These are phyloP conservation scores for Geotrichum phurueaensis DNA, from an alignment of 1,139 yeast genomes.

Conservation along the genomic window DNA sequence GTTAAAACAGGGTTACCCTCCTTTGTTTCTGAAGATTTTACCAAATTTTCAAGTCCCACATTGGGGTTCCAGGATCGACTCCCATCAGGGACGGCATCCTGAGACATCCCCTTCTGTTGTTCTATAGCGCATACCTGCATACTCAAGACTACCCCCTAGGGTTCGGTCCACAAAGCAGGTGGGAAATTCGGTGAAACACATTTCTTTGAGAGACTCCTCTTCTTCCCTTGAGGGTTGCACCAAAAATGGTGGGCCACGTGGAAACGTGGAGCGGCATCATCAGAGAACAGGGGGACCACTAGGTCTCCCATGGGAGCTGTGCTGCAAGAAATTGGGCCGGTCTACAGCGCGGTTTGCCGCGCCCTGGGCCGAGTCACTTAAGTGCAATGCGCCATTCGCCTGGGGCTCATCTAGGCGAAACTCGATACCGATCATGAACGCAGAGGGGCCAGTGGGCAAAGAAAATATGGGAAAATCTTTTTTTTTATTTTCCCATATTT, in stretches of 20 bases:
- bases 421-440: conserved; percentile 79
- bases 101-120: background rate
- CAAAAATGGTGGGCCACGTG: conserved; percentile 43
- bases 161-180: conserved; percentile 44
- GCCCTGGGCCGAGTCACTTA: conserved; percentile 41
- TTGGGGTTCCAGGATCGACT: background rate
- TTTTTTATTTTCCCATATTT: too few relatives aligned
- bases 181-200: conserved; percentile 81
- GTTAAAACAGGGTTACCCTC: conserved; percentile 9
- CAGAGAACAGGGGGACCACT: conserved; percentile 45
- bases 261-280: conserved; percentile 70
- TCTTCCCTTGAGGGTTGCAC: conserved; percentile 50
- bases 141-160: conserved; percentile 39
- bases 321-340: conserved; percentile 65
- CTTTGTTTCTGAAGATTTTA: background rate
- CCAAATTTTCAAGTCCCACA: background rate
- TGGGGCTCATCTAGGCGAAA: conserved; percentile 27
- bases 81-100: background rate
- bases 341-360: background rate
- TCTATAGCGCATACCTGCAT: conserved; percentile 60
- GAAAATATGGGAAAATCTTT: background rate
- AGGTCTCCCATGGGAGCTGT: conserved; percentile 53
- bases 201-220: conserved; percentile 40
- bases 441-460: conserved; percentile 14
- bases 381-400: conserved; percentile 71